phyloP scores from a whole-genome alignment of 2,329 filamentous ascomycete species.

The Seiridium cupressi region DNA sequence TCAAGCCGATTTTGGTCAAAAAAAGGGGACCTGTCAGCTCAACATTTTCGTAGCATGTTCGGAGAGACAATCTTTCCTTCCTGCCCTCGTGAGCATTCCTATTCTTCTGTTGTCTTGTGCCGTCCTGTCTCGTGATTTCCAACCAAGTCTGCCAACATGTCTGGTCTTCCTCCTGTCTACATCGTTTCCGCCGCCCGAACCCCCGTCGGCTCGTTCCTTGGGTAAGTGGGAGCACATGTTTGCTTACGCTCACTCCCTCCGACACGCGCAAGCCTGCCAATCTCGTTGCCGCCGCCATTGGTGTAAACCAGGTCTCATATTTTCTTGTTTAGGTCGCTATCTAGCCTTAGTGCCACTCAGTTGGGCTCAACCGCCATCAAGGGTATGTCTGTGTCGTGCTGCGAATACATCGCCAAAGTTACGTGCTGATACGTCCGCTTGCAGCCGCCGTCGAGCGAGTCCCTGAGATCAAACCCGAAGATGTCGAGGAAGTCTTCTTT shows the following conservation, averaged over 20 bases:
- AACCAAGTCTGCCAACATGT: constrained; percentile 53
- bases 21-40: constrained; percentile 1
- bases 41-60: not conserved
- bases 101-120: not conserved
- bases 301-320: not conserved
- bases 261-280: not conserved
- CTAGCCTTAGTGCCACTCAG: constrained; percentile 81
- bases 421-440: constrained; percentile 7
- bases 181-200: constrained; percentile 92
- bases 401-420: too few species aligned
- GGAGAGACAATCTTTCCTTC: not conserved
- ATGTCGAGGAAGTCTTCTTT: constrained; percentile 96
- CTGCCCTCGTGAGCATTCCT: not conserved
- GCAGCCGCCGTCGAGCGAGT: constrained; percentile 78
- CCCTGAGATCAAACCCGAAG: constrained; percentile 79
- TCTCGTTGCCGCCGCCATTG: not conserved
- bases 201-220: constrained; percentile 90
- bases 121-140: not conserved
- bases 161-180: constrained; percentile 83
- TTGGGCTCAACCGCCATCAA: constrained; percentile 92
- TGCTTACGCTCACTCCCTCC: constrained; percentile 6
- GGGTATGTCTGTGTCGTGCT: constrained; percentile 48
- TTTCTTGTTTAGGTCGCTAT: constrained; percentile 66
- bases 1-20: not conserved
- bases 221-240: constrained; percentile 52